These are phyloP conservation scores for Rhodotorula sp. DNA, from an alignment of 1,284 basidiomycete genomes.

Conservation along the genomic window DNA sequence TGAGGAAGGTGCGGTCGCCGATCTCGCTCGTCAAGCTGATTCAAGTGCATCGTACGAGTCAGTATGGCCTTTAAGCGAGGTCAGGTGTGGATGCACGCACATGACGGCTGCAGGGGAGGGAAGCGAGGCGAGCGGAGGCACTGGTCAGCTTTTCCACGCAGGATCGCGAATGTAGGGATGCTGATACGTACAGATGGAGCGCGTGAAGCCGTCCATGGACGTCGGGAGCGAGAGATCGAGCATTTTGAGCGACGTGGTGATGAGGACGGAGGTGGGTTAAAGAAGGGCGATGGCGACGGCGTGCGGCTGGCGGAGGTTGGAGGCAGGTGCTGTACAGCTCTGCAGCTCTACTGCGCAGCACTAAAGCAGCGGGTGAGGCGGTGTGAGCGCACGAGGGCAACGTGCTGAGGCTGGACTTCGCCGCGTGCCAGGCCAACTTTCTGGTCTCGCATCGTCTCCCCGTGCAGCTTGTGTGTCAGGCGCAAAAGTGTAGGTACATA, in stretches of 20 bases:
- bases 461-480: no score
- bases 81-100: background rate
- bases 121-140: background rate
- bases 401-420: background rate
- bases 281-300: background rate
- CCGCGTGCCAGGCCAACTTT: background rate
- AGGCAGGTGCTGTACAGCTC: background rate
- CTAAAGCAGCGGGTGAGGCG: background rate
- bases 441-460: no score
- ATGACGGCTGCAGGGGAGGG: conserved; percentile 2
- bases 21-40: conserved; percentile 52
- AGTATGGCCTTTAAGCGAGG: background rate
- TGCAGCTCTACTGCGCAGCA: no score
- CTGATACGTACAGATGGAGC: conserved; percentile 28
- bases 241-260: conserved; percentile 14
- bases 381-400: background rate
- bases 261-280: background rate
- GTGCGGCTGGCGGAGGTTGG: background rate
- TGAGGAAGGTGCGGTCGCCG: conserved; percentile 98
- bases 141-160: background rate
- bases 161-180: no score
- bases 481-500: no score
- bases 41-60: no score
- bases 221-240: conserved; percentile 30
- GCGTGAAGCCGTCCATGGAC: conserved; percentile 28